These are phyloP conservation scores for Aspergillus leporis DNA, from an alignment of 495 filamentous ascomycete species.

Conservation along the genomic window DNA sequence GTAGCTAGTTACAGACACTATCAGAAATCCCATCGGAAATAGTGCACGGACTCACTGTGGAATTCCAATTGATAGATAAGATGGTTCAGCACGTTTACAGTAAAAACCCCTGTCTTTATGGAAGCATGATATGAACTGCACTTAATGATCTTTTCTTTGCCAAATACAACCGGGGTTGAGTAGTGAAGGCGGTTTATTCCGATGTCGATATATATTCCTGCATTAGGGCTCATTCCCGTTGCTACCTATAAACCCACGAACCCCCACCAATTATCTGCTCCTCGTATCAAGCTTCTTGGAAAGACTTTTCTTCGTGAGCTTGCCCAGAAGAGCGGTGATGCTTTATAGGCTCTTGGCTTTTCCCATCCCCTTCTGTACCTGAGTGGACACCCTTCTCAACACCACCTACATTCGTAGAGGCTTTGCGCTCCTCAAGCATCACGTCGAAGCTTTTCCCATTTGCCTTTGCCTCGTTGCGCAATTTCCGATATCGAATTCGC, in stretches of 20 bases:
- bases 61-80: not conserved
- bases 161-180: too few species aligned
- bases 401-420: slow-evolving; percentile 2
- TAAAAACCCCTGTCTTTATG: too few species aligned
- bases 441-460: slow-evolving; percentile 65
- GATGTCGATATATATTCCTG: not conserved
- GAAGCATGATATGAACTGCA: not conserved
- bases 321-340: not conserved
- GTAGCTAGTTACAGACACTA: slow-evolving; percentile 1
- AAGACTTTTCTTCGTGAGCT: not conserved
- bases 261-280: not conserved
- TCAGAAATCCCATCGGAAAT: not conserved
- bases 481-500: slow-evolving; percentile 61
- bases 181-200: too few species aligned
- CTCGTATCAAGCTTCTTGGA: not conserved
- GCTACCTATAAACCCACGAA: not conserved
- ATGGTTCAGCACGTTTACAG: not conserved
- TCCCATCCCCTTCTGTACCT: not conserved
- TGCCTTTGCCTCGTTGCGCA: slow-evolving; percentile 57
- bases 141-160: too few species aligned
- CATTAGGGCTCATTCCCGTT: not conserved
- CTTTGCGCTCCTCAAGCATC: slow-evolving; percentile 36
- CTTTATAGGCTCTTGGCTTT: not conserved
- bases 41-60: not conserved
- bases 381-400: not conserved